These are phyloP conservation scores for Nannizziopsis barbatae DNA, from an alignment of 2,329 filamentous ascomycete genomes.

Conservation along the genomic window DNA sequence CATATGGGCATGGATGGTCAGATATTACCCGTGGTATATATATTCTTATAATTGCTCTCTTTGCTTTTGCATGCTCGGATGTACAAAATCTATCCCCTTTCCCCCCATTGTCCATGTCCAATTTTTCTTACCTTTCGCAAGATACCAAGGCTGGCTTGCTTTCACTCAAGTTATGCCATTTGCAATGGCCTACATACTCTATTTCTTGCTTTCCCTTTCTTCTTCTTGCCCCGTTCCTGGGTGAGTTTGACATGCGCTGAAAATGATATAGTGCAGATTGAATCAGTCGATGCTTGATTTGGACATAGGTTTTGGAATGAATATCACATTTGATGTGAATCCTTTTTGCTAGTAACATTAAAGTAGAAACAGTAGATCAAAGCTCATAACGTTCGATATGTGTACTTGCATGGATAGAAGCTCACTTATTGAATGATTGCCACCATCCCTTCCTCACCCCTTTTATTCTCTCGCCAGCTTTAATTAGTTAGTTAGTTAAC, in stretches of 20 bases:
- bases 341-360: no score
- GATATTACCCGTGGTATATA: not conserved
- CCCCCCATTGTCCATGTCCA: not conserved
- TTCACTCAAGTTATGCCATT: not conserved
- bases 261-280: constrained; percentile 1
- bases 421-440: no score
- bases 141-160: not conserved
- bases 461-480: no score
- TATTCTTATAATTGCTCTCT: constrained; percentile 3
- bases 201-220: not conserved
- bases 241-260: not conserved
- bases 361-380: no score
- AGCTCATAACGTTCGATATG: no score
- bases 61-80: not conserved
- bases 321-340: not conserved
- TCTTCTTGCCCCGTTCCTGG: not conserved
- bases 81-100: constrained; percentile 3
- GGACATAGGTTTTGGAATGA: not conserved
- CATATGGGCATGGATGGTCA: constrained; percentile 5
- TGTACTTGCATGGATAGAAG: no score
- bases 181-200: not conserved
- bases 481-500: no score
- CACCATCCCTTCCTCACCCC: no score
- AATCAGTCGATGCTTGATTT: not conserved
- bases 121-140: not conserved